Evolutionary conservation across 1,139 yeast species (phyloP).

Genomic region (Martiniozyma asiatica): DNA sequence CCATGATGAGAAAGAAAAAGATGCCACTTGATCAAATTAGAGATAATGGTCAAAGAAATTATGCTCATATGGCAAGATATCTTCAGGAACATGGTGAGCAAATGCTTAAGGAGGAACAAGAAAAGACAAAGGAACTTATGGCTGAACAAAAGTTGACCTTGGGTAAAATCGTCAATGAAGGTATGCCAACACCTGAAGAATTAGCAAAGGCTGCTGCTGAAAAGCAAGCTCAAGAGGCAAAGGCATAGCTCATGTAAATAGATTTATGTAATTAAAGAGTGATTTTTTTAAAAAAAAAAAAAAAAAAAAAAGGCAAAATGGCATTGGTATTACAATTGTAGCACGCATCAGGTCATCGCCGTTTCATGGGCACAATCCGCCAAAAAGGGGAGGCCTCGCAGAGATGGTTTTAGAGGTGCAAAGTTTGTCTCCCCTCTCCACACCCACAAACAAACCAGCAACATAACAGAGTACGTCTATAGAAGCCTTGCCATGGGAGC

Average conservation of each 20-base stretch:
- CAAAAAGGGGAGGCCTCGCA: constrained; percentile 65
- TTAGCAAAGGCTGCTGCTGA: constrained; percentile 48
- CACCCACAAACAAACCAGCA: too few species aligned
- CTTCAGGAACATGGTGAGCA: constrained; percentile 84
- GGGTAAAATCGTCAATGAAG: constrained; percentile 75
- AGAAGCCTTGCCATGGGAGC: too few species aligned
- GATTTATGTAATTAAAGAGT: too few species aligned
- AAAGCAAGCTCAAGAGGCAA: too few species aligned
- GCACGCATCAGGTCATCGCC: constrained; percentile 87
- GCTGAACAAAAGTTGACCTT: constrained; percentile 70
- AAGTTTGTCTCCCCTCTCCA: too few species aligned
- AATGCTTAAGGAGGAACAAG: constrained; percentile 69
- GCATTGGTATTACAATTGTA: constrained; percentile 27
- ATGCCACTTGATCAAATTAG: constrained; percentile 88
- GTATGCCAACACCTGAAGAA: constrained; percentile 78
- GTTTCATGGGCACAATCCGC: too few species aligned
- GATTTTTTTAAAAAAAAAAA: too few species aligned
- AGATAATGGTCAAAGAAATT: constrained; percentile 87
- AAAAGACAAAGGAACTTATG: constrained; percentile 66
- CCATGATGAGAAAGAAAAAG: constrained; percentile 42
- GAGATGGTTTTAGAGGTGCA: constrained; percentile 86
- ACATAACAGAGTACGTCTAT: too few species aligned
- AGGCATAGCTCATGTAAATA: too few species aligned
- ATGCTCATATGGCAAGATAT: constrained; percentile 70
- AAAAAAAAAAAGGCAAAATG: neutral